Percentiles rank a stretch among this genome's conserved stretches.
phyloP scores from a whole-genome alignment of 2,329 filamentous ascomycete species.

The Boeremia exigua region DNA sequence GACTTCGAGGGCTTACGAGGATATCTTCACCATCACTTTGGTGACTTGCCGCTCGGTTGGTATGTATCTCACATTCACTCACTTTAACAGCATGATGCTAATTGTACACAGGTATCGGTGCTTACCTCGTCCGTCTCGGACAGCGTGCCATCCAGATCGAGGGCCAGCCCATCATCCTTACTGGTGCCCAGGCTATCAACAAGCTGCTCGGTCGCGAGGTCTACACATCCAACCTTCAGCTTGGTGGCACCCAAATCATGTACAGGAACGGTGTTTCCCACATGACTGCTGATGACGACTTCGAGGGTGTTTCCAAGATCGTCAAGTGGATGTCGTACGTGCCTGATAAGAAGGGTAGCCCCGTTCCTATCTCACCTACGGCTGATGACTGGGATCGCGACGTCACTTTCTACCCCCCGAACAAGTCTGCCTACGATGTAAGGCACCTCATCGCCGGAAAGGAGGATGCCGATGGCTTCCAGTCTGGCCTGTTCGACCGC shows the following conservation, averaged over 20 bases:
- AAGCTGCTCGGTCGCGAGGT: slow-evolving; percentile 97
- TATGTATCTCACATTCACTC: slow-evolving; percentile 43
- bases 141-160: slow-evolving; percentile 99
- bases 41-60: slow-evolving; percentile 98
- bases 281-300: slow-evolving; percentile 97
- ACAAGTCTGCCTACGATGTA: slow-evolving; percentile 89
- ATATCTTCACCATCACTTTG: slow-evolving; percentile 97
- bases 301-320: slow-evolving; percentile 96
- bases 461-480: slow-evolving; percentile 83
- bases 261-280: slow-evolving; percentile 99
- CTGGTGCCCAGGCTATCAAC: slow-evolving; percentile 96
- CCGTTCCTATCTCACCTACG: slow-evolving; percentile 88
- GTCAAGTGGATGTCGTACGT: slow-evolving; percentile 98
- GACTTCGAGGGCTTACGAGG: slow-evolving; percentile 95
- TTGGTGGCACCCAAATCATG: slow-evolving; percentile 99
- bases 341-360: slow-evolving; percentile 91
- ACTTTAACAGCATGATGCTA: slow-evolving; percentile 34
- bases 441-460: slow-evolving; percentile 91
- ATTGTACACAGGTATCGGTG: slow-evolving; percentile 77
- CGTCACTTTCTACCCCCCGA: slow-evolving; percentile 77
- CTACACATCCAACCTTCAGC: slow-evolving; percentile 98
- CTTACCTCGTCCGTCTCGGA: slow-evolving; percentile 96
- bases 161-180: slow-evolving; percentile 97
- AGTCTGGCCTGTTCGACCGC: slow-evolving; percentile 92
- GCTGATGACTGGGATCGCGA: slow-evolving; percentile 93